Evolutionary conservation across 371 early-diverging fungal species (phyloP), one percentile per base, ranked within the genome.

Genomic region (Chytridiales sp.): DNA sequence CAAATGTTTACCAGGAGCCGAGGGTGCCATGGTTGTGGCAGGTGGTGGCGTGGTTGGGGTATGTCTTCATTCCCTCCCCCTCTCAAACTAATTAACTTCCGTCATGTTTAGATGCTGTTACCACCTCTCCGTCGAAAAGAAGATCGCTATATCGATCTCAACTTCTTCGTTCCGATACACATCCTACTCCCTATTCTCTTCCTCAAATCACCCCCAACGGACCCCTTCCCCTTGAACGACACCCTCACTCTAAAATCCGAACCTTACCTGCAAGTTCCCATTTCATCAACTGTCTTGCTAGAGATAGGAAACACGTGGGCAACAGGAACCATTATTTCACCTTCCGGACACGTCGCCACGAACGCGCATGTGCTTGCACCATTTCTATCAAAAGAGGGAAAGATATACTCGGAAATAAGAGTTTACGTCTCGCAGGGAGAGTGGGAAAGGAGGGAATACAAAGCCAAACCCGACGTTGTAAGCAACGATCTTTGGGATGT

Each of bases 281-380:
- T 22, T 31, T 4, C 19, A 4, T 34, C 54, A 4, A 29, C 35
- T 15, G 54, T 27, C 35, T 21, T 54, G 3, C 6, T 54, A 2
- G 27, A 39, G 27, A 40, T 54, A 4, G 3, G 26, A n/a, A 26
- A 38, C 26, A 54, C 39, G 9, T 54, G 54, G 54, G 54, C 38
- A 3, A n/a, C 54, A 4, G 54, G 54, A 3, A 42, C 41, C 26
- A 3, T 54, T 29, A 41, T 54, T 6, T 24, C 41, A 6, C 4
- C 31, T 19, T 17, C 17, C 5, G 42, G 54, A 40, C 54, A 41
- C 36, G n/a, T 54, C 21, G 19, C 41, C 11, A 54, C 54, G 27
- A 54, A 54, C 24, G 41, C 38, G 19, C 54, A 54, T 24, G 54
- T 54, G 9, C 38, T 54, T 5, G 11, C 22, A 26, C 54, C 54